A percentile compares a stretch with the other conserved stretches of the same genome.
phyloP scores from a whole-genome alignment of 345 rosid genomes.

The Pistacia vera region DNA sequence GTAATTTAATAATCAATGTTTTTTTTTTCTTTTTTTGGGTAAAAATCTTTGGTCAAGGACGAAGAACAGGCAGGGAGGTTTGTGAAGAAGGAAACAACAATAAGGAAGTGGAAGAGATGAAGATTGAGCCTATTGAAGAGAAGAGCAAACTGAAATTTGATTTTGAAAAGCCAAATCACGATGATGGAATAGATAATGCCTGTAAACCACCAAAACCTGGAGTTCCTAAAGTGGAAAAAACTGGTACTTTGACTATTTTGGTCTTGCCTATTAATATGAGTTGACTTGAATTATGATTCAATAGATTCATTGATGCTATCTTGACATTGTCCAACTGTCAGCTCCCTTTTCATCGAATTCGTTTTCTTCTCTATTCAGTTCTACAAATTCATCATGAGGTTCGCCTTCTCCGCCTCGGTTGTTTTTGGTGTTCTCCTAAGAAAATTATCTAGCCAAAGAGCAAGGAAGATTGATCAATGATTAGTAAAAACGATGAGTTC shows the following conservation, averaged over 20 bases:
- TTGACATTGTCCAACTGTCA: background rate
- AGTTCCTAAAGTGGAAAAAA: slow-evolving; percentile 25
- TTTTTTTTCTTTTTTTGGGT: slow-evolving; percentile 1
- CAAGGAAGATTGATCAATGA: too few species aligned
- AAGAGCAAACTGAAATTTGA: slow-evolving; percentile 37
- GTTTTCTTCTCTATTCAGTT: too few species aligned
- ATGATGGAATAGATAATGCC: slow-evolving; percentile 26
- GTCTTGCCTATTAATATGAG: background rate
- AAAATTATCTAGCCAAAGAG: too few species aligned
- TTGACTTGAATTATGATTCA: slow-evolving; percentile 1
- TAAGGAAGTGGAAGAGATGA: slow-evolving; percentile 21
- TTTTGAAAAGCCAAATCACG: slow-evolving; percentile 36
- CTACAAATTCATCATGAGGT: too few species aligned
- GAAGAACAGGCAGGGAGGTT: slow-evolving; percentile 11
- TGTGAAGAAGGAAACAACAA: slow-evolving; percentile 23
- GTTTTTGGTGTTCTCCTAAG: too few species aligned
- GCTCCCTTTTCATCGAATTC: too few species aligned
- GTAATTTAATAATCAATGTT: background rate
- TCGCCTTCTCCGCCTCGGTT: too few species aligned
- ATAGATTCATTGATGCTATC: background rate
- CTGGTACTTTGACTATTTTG: slow-evolving; percentile 31
- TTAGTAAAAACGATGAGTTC: too few species aligned
- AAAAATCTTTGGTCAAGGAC: slow-evolving; percentile 25
- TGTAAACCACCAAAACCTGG: slow-evolving; percentile 17
- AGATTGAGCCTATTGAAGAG: slow-evolving; percentile 12